Base-by-base conservation (phyloP, 2,329 filamentous ascomycete genomes). In the Ceratocystis smalleyi region DNA sequence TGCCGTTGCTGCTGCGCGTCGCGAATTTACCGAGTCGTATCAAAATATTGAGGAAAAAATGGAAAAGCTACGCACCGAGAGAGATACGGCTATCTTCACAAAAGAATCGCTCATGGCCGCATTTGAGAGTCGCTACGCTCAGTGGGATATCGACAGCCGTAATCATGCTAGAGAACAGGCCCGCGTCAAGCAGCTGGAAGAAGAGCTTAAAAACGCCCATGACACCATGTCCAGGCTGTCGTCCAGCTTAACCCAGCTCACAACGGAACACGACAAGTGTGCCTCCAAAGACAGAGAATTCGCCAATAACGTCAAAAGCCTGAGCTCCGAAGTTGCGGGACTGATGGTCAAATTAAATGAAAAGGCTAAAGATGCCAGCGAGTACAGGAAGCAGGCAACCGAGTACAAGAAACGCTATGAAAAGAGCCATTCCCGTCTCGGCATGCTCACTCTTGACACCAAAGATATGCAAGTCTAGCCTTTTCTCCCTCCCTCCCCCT, bases 331-430 rank as follows among this genome's bases (percentile, higher is more conserved):
- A 49, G 47, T 66, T 27, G 59, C 65, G 1, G 65, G 57, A n/a
- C 57, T 66, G 3, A 51, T 64, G 59, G 65, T 66, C 45, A 66
- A 64, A 19, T 24, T 24, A 27, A 66, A 66, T 45, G 40, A 62
- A 47, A 66, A 66, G 57, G 62, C 65, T 49, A 66, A 66, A 30
- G 65, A 66, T 19, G 64, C 62, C 55, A 66, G 61, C 17, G 63
- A 64, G 57, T 45, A 43, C 27, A 55, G 47, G 32, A 64, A 64
- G 45, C 63, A 64, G 45, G 63, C 63, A 17, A 47, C 63, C 27
- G 65, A 66, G 35, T 66, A 59, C 40, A 66, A 66, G 40, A 64
- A 64, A 19, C 65, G 65, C 10, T 66, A 66, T 22, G 65, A 66
- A 51, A 66, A 66, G 40, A 64, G 65, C 43, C 65, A 66, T 24